Percentiles rank a stretch among this genome's conserved stretches.
Conservation (phyloP, 208 protist species). For the Angomonas desouzai region DNA sequence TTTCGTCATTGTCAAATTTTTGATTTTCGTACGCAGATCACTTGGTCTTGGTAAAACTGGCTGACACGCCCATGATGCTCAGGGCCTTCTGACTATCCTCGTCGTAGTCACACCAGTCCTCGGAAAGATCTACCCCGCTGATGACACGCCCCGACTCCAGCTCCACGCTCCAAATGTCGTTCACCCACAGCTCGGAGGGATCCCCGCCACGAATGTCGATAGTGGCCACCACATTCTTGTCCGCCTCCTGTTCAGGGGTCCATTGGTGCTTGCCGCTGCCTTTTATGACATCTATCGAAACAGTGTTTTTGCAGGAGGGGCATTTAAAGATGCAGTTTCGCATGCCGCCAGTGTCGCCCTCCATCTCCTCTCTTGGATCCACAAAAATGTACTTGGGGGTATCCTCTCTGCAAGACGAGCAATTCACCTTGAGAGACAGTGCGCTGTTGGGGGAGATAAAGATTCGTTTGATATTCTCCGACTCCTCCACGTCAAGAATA, state of each 20-base stretch:
- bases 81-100: constrained; percentile 29
- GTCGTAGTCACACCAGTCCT: constrained; percentile 78
- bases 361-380: constrained; percentile 31
- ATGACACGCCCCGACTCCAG: constrained; percentile 1
- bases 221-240: constrained; percentile 18
- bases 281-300: constrained; percentile 38
- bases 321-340: constrained; percentile 57
- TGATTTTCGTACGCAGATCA: constrained; percentile 27
- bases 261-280: constrained; percentile 11
- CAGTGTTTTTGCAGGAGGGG: constrained; percentile 40
- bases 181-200: constrained; percentile 52
- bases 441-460: constrained; percentile 21
- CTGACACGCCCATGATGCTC: constrained; percentile 29
- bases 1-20: constrained; percentile 9
- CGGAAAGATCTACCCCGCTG: constrained; percentile 43
- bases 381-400: constrained; percentile 48
- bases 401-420: constrained; percentile 48
- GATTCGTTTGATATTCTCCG: constrained; percentile 45
- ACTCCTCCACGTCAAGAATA: constrained; percentile 43
- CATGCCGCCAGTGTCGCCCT: constrained; percentile 44
- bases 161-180: constrained; percentile 57
- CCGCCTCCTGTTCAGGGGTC: constrained; percentile 2
- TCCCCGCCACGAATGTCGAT: constrained; percentile 68
- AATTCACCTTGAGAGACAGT: constrained; percentile 58
- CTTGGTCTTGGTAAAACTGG: constrained; percentile 41